These are phyloP conservation scores for Trichoderma aggressivum DNA, from an alignment of 2,329 filamentous ascomycete genomes.

Conservation along the genomic window DNA sequence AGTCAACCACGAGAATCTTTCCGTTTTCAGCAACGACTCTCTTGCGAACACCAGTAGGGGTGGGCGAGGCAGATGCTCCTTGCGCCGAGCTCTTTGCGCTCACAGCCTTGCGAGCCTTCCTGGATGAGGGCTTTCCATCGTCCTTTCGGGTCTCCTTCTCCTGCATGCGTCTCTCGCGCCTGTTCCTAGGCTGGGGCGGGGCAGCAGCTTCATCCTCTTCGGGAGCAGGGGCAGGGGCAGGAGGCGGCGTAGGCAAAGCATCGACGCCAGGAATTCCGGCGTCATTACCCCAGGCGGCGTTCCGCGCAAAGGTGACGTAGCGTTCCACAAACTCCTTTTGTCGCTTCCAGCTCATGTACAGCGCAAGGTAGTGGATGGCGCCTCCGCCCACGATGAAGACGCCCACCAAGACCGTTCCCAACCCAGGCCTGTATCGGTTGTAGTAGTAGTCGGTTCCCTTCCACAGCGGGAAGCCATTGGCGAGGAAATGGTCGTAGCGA, in stretches of 20 bases:
- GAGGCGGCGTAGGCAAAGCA: slow-evolving; percentile 39
- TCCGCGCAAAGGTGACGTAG: slow-evolving; percentile 85
- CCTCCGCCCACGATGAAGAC: slow-evolving; percentile 81
- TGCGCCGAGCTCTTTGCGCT: slow-evolving; percentile 25
- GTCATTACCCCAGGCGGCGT: slow-evolving; percentile 86
- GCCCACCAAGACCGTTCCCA: slow-evolving; percentile 78
- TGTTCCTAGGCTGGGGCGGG: slow-evolving; percentile 64
- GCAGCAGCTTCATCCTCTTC: slow-evolving; percentile 45
- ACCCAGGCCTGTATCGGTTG: slow-evolving; percentile 82
- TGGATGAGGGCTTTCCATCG: slow-evolving; percentile 53
- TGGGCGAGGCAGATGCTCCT: slow-evolving; percentile 53
- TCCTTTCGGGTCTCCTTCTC: slow-evolving; percentile 78
- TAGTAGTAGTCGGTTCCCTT: slow-evolving; percentile 99
- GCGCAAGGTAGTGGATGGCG: slow-evolving; percentile 77
- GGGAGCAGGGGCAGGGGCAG: slow-evolving; percentile 39
- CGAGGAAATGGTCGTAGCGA: slow-evolving; percentile 91
- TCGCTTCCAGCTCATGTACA: slow-evolving; percentile 84
- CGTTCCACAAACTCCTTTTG: slow-evolving; percentile 87
- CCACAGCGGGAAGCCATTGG: slow-evolving; percentile 93
- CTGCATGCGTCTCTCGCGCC: slow-evolving; percentile 82
- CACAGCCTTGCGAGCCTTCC: slow-evolving; percentile 42
- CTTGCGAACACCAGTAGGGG: slow-evolving; percentile 73
- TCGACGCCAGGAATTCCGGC: slow-evolving; percentile 67
- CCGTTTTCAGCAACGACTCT: slow-evolving; percentile 91
- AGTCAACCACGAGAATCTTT: slow-evolving; percentile 90